A percentile compares a stretch with the other conserved stretches of the same genome.
Conservation (phyloP, 2,329 filamentous ascomycete species). For the Didymella pinodella region DNA sequence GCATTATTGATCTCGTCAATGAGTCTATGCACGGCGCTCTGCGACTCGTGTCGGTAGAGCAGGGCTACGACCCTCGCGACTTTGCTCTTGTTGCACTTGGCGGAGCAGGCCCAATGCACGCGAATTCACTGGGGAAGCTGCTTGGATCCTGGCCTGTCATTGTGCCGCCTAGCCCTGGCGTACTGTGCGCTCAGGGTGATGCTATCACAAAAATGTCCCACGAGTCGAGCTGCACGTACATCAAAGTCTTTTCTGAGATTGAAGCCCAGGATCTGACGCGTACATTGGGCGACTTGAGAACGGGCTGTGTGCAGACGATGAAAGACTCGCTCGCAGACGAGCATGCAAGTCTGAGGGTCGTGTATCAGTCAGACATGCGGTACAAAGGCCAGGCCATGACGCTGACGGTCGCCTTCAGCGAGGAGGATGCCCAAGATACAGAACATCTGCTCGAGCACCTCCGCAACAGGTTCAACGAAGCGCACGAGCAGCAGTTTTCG, state of each 20-base stretch:
- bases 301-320: slow-evolving; percentile 52
- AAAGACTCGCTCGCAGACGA: slow-evolving; percentile 47
- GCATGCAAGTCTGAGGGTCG: slow-evolving; percentile 41
- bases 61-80: slow-evolving; percentile 60
- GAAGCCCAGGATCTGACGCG: slow-evolving; percentile 45
- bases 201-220: slow-evolving; percentile 60
- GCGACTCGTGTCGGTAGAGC: slow-evolving; percentile 60
- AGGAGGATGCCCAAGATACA: slow-evolving; percentile 48
- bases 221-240: slow-evolving; percentile 57
- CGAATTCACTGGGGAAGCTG: slow-evolving; percentile 59
- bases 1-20: slow-evolving; percentile 60
- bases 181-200: slow-evolving; percentile 61
- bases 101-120: slow-evolving; percentile 61
- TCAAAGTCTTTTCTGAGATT: slow-evolving; percentile 52
- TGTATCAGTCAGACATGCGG: slow-evolving; percentile 57
- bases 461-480: slow-evolving; percentile 52
- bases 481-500: slow-evolving; percentile 57
- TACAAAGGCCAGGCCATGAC: slow-evolving; percentile 58
- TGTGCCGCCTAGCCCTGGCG: slow-evolving; percentile 60
- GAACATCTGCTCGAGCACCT: slow-evolving; percentile 43
- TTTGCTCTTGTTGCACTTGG: slow-evolving; percentile 62
- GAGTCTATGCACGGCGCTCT: slow-evolving; percentile 62
- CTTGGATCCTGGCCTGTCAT: slow-evolving; percentile 62
- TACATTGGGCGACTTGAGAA: slow-evolving; percentile 49
- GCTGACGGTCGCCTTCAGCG: slow-evolving; percentile 45